Evolutionary conservation across 257 asterid species (phyloP).

Genomic region (Gentiana straminea): DNA sequence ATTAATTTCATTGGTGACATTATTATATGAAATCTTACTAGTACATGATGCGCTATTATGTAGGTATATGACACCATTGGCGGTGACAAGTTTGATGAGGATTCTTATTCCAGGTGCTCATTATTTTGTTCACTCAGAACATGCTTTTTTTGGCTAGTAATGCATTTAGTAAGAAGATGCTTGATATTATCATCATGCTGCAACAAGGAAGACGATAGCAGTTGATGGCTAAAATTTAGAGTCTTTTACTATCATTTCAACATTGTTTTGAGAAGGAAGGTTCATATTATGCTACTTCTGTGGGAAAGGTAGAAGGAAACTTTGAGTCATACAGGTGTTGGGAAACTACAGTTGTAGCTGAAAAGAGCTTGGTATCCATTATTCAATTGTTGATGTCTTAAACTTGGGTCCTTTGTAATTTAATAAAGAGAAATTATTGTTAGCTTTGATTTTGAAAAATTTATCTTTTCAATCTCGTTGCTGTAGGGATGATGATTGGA

Average conservation of each 20-base stretch:
- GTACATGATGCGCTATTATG: slow-evolving; percentile 22
- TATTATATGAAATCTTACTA: slow-evolving; percentile 8
- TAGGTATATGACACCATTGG: slow-evolving; percentile 95
- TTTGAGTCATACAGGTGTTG: too few species aligned
- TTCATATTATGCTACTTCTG: too few species aligned
- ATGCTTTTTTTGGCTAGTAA: background rate
- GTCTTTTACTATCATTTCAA: too few species aligned
- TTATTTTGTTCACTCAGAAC: background rate
- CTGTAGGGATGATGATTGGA: slow-evolving; percentile 93
- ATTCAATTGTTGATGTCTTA: slow-evolving; percentile 2
- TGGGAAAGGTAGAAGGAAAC: too few species aligned
- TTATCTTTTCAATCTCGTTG: slow-evolving; percentile 9
- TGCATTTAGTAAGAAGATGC: too few species aligned
- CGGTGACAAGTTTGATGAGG: slow-evolving; percentile 72
- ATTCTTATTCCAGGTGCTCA: slow-evolving; percentile 51
- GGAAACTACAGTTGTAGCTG: too few species aligned
- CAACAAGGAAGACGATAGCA: too few species aligned
- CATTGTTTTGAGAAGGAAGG: too few species aligned
- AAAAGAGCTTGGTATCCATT: background rate
- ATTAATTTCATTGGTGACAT: background rate
- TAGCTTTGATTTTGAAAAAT: background rate
- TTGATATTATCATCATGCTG: too few species aligned
- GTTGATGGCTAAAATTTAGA: too few species aligned
- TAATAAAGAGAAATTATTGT: background rate
- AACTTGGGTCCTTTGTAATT: background rate